A percentile compares a stretch with the other conserved stretches of the same genome.
Conservation (phyloP, 23 red algal genomes). For the Gracilaria domingensis region DNA sequence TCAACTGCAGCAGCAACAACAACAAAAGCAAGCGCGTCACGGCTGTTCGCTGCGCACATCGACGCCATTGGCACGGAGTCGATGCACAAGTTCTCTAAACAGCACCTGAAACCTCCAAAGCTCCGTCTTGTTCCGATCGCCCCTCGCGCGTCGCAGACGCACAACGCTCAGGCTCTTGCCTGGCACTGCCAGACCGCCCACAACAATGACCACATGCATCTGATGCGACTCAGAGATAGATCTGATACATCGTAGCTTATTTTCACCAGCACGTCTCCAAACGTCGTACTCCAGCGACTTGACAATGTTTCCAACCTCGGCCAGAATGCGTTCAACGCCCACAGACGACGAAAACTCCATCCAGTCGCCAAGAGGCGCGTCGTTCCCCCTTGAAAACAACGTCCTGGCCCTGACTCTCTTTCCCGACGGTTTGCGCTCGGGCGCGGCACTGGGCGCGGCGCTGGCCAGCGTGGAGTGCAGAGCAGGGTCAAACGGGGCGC, state of each 20-base stretch:
- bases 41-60: slow-evolving; percentile 14
- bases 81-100: slow-evolving; percentile 47
- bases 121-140: slow-evolving; percentile 49
- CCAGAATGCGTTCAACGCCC: slow-evolving; percentile 43
- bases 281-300: slow-evolving; percentile 56
- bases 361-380: neutral
- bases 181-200: slow-evolving; percentile 38
- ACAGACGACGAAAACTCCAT: slow-evolving; percentile 54
- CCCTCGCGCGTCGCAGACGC: slow-evolving; percentile 44
- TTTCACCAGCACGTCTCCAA: slow-evolving; percentile 53
- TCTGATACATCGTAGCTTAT: slow-evolving; percentile 59
- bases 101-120: slow-evolving; percentile 41
- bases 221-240: slow-evolving; percentile 16
- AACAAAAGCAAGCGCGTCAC: too few species aligned
- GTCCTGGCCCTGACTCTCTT: neutral
- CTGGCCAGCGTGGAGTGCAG: neutral
- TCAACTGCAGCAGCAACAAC: too few species aligned
- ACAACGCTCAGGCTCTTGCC: slow-evolving; percentile 38
- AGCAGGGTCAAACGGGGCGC: neutral
- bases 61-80: slow-evolving; percentile 37
- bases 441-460: neutral
- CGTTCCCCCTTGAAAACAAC: neutral
- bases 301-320: slow-evolving; percentile 32
- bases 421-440: neutral
- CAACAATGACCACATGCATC: slow-evolving; percentile 57